Percentiles rank a stretch among this genome's conserved stretches.
These are phyloP conservation scores for Rhodotorula sp. DNA, from an alignment of 1,284 basidiomycete genomes.

Conservation along the genomic window DNA sequence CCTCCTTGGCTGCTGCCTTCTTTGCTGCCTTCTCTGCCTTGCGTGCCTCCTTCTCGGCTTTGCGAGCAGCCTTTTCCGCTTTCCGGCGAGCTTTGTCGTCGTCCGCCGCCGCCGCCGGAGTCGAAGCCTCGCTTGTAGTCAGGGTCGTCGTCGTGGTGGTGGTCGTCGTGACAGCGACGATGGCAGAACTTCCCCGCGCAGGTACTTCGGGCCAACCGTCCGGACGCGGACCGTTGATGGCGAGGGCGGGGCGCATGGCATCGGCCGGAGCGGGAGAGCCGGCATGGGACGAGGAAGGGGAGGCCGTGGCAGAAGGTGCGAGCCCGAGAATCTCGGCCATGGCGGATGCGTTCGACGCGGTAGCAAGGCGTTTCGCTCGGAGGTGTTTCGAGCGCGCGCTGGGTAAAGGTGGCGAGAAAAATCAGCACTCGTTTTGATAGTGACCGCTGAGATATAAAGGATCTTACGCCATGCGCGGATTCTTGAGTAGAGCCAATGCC, in stretches of 20 bases:
- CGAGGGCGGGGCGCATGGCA: slow-evolving; percentile 10
- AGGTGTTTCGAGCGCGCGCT: slow-evolving; percentile 42
- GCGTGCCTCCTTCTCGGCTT: slow-evolving; percentile 16
- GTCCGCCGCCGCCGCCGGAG: background rate
- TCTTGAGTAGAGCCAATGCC: slow-evolving; percentile 26
- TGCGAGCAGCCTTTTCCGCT: slow-evolving; percentile 15
- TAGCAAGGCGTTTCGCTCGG: slow-evolving; percentile 41
- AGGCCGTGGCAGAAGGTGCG: slow-evolving; percentile 23
- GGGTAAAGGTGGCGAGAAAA: background rate
- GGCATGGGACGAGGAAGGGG: slow-evolving; percentile 16
- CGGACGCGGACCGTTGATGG: slow-evolving; percentile 18
- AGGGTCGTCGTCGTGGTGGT: slow-evolving; percentile 4
- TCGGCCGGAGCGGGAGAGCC: slow-evolving; percentile 6
- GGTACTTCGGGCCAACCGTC: slow-evolving; percentile 33
- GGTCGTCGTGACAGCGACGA: slow-evolving; percentile 1
- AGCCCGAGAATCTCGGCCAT: slow-evolving; percentile 46
- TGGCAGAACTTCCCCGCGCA: slow-evolving; percentile 11
- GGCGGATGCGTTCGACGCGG: slow-evolving; percentile 36
- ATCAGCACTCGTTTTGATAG: background rate
- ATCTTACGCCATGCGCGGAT: slow-evolving; percentile 44
- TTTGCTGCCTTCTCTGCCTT: slow-evolving; percentile 17
- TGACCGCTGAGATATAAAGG: background rate
- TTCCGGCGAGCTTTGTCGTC: slow-evolving; percentile 19
- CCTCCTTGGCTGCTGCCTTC: slow-evolving; percentile 12
- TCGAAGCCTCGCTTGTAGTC: slow-evolving; percentile 9